phyloP scores from a whole-genome alignment of 176 grass and related monocot genomes.

The Urochloa ruziziensis region DNA sequence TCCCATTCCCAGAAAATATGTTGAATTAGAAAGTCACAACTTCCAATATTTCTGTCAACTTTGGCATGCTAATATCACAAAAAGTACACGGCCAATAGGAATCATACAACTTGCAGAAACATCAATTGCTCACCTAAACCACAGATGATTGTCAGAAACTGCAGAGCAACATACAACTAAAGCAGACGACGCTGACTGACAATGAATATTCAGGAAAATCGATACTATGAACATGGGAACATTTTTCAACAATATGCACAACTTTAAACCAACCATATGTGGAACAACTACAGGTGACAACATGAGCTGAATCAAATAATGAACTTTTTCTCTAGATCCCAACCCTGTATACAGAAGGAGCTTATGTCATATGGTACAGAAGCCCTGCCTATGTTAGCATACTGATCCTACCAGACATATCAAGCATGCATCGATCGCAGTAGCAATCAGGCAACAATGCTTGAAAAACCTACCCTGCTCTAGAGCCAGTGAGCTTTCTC shows the following conservation, averaged over 20 bases:
- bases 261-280: background rate
- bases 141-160: too few species aligned
- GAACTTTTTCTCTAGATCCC: conserved; percentile 50
- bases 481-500: conserved; percentile 51
- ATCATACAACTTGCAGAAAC: background rate
- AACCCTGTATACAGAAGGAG: conserved; percentile 50
- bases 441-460: conserved; percentile 39
- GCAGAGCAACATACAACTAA: too few species aligned
- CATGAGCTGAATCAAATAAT: conserved; percentile 54
- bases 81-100: background rate
- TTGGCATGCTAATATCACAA: background rate
- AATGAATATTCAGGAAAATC: background rate
- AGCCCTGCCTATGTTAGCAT: conserved; percentile 58
- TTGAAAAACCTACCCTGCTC: conserved; percentile 52
- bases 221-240: background rate
- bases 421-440: conserved; percentile 49
- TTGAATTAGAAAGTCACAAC: background rate
- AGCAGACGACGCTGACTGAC: too few species aligned
- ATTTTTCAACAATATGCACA: background rate
- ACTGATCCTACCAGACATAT: conserved; percentile 47
- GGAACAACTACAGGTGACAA: conserved; percentile 8
- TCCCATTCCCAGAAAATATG: background rate
- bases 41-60: background rate
- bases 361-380: conserved; percentile 62
- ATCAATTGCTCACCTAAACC: background rate